These are phyloP conservation scores for Solanum peruvianum DNA, from an alignment of 257 asterid genomes.

Conservation along the genomic window DNA sequence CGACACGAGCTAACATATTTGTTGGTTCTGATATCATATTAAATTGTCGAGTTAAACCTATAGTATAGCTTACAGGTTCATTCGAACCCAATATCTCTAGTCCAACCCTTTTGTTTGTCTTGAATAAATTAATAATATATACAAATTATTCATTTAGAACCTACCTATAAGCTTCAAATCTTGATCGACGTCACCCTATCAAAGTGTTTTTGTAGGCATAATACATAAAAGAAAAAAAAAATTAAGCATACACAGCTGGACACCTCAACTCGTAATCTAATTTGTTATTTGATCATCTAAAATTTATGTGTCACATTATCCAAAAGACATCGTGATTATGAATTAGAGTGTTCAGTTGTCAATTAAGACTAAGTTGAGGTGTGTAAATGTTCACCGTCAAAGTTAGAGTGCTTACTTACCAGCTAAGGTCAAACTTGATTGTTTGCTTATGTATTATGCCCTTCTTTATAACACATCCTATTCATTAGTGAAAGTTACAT, in stretches of 20 bases:
- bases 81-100: background rate
- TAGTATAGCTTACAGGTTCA: background rate
- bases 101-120: background rate
- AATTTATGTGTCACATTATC: background rate
- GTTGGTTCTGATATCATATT: background rate
- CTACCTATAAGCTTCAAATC: background rate
- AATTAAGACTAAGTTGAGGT: background rate
- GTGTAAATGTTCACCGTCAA: background rate
- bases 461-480: background rate
- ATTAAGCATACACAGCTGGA: background rate
- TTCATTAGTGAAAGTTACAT: constrained; percentile 1
- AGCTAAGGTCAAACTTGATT: background rate
- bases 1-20: background rate
- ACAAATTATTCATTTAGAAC: background rate
- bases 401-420: background rate
- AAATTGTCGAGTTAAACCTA: no score
- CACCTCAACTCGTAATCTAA: background rate
- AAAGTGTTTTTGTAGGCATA: background rate
- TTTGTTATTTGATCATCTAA: background rate
- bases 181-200: background rate
- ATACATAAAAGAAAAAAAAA: background rate
- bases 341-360: background rate
- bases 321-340: background rate
- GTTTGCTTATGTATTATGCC: background rate
- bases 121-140: no score